Evolutionary conservation across 129 eudicot species (phyloP).

Genomic region (Flaveria sonorensis): DNA sequence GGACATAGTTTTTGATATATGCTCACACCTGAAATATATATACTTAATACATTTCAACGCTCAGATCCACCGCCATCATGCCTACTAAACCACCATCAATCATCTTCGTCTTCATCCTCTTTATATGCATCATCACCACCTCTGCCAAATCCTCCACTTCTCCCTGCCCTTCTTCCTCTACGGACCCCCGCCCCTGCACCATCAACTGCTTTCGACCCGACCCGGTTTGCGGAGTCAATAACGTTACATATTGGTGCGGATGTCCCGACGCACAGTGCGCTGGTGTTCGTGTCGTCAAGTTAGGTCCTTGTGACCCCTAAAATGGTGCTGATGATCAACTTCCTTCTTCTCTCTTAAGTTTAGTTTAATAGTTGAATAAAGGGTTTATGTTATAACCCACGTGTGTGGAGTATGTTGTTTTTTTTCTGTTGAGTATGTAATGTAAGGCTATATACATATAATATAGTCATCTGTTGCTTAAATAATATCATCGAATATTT

Average conservation of each 20-base stretch:
- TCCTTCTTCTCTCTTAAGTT: no score
- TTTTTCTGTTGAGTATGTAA: no score
- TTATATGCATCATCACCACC: background rate
- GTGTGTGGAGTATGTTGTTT: no score
- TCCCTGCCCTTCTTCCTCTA: constrained; percentile 13
- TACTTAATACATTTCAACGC: no score
- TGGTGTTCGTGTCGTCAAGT: constrained; percentile 53
- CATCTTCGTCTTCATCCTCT: background rate
- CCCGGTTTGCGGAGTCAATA: constrained; percentile 63
- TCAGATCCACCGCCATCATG: background rate
- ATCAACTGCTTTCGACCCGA: constrained; percentile 61
- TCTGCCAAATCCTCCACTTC: background rate
- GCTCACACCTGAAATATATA: no score
- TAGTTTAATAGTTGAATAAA: no score
- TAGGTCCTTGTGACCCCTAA: constrained; percentile 62
- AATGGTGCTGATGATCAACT: constrained; percentile 27
- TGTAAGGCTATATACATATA: no score
- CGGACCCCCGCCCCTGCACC: constrained; percentile 40
- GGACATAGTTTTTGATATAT: no score
- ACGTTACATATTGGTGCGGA: constrained; percentile 81
- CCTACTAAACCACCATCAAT: background rate
- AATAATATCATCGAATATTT: no score
- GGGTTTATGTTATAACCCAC: no score
- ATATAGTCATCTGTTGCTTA: no score
- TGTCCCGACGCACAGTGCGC: constrained; percentile 70